These are phyloP conservation scores for Verticillium albo-atrum DNA, from an alignment of 2,329 filamentous ascomycete species.

Conservation along the genomic window DNA sequence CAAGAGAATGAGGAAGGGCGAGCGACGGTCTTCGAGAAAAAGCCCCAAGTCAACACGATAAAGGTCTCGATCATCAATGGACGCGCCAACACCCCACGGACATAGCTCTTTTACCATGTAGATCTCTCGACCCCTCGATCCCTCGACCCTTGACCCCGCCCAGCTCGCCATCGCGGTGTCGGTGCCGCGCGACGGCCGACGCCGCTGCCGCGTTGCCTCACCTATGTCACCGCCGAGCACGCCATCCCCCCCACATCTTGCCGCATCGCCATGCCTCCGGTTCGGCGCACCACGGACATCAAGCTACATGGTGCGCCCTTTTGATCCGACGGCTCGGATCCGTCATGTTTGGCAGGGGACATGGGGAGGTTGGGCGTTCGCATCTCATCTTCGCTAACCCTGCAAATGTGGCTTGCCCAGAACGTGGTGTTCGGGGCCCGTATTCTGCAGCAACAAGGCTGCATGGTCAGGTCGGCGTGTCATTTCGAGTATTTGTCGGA, in stretches of 20 bases:
- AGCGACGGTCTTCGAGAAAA: neutral
- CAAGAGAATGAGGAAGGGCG: neutral
- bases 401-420: neutral
- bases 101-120: neutral
- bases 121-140: neutral
- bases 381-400: neutral
- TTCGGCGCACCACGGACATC: neutral
- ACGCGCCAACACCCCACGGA: neutral
- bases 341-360: neutral
- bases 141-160: neutral
- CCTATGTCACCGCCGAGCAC: slow-evolving; percentile 7
- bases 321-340: neutral
- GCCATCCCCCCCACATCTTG: slow-evolving; percentile 14
- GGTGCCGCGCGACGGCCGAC: neutral
- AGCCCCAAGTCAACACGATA: neutral
- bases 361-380: neutral
- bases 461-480: neutral
- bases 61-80: neutral
- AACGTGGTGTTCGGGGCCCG: neutral
- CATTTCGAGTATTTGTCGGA: neutral
- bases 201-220: neutral
- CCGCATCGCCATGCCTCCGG: slow-evolving; percentile 2
- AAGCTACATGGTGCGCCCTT: neutral
- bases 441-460: no score
- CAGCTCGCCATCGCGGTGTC: neutral